Percentiles rank a stretch among this genome's conserved stretches.
Evolutionary conservation across 2,329 filamentous ascomycete species (phyloP).

Genomic region (Claviceps humidiphila): DNA sequence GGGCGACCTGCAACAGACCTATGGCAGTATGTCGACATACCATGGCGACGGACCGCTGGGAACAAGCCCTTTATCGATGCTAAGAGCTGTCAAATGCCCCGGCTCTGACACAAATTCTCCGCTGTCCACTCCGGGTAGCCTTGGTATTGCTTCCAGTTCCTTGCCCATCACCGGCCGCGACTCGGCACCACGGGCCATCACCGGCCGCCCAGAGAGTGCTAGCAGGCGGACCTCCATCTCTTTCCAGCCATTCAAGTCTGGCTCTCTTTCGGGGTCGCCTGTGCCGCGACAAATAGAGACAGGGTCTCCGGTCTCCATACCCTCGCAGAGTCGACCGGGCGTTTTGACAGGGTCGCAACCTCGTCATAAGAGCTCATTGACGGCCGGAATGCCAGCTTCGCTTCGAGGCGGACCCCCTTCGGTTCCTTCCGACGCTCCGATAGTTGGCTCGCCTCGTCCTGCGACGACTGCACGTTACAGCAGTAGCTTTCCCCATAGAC

Average conservation of each 20-base stretch:
- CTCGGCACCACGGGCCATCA: slow-evolving; percentile 17
- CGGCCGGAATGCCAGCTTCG: slow-evolving; percentile 62
- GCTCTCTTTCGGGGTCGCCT: slow-evolving; percentile 84
- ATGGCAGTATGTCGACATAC: slow-evolving; percentile 82
- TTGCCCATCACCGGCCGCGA: slow-evolving; percentile 33
- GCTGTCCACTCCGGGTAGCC: slow-evolving; percentile 30
- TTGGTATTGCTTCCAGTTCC: slow-evolving; percentile 33
- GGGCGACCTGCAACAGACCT: slow-evolving; percentile 61
- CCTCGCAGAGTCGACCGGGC: slow-evolving; percentile 35
- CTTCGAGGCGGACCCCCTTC: slow-evolving; percentile 51
- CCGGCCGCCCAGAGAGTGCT: slow-evolving; percentile 37
- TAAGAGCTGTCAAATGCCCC: slow-evolving; percentile 52
- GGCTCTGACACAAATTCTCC: slow-evolving; percentile 52
- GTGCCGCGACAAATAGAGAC: slow-evolving; percentile 34
- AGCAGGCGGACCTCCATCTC: slow-evolving; percentile 69
- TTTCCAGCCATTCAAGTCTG: slow-evolving; percentile 93
- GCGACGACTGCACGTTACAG: slow-evolving; percentile 72
- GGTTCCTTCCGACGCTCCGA: slow-evolving; percentile 48
- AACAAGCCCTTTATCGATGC: slow-evolving; percentile 74
- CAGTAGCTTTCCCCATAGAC: slow-evolving; percentile 84
- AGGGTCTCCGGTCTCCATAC: slow-evolving; percentile 42
- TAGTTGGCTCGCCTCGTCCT: slow-evolving; percentile 64
- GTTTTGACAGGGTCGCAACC: slow-evolving; percentile 32
- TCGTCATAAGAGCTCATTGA: slow-evolving; percentile 59
- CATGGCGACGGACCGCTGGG: slow-evolving; percentile 66